Evolutionary conservation across 1,284 basidiomycete species (phyloP), one percentile per base, ranked within the genome.

Genomic region (Trametes hirsuta): DNA sequence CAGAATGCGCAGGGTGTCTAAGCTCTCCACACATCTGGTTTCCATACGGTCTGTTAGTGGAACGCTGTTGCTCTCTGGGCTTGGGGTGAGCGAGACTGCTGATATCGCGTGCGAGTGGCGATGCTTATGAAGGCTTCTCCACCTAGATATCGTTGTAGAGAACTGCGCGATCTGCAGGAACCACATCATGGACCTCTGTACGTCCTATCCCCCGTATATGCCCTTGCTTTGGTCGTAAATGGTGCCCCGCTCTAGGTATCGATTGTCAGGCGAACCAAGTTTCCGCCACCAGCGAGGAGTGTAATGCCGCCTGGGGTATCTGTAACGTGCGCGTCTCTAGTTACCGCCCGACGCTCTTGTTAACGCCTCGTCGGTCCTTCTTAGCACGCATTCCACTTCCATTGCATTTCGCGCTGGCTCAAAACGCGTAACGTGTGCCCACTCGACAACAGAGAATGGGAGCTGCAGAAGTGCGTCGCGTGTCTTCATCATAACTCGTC

Each of bases 251-350:
- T 60, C 4, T 70, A 98, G 96, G 97, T 80, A 99, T 99, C 75
- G 97, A 99, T 75, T 99, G 97, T 75, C 97, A 99, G 76, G 97
- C 97, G 40, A 99, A 99, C 77, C 97, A 98, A 76, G 93, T 96
- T 9, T 97, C 94, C 22, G 93, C 95, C 12, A 95, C 94, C 11
- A 95, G 89, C 68, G 97, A 98, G 72, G 97, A 98, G 71, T 99
- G 97, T 73, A 98, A 97, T 59, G 97, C 97, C 4, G 97, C 97
- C 1, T 99, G 97, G 97, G 97, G 97, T 62, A 96, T 97, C 61
- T 99, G 97, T 77, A 99, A 99, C 76, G 97, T 97, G 71, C 63
- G 91, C 77, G 53, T 36, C 34, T 47, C 22, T 42, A 40, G 39
- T 48, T 10, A 51, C 12, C 25, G 41, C 35, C 37, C 40, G 35